Evolutionary conservation across 2,329 filamentous ascomycete species (phyloP), one percentile per base, ranked within the genome.

Genomic region (Harringtonia lauricola): DNA sequence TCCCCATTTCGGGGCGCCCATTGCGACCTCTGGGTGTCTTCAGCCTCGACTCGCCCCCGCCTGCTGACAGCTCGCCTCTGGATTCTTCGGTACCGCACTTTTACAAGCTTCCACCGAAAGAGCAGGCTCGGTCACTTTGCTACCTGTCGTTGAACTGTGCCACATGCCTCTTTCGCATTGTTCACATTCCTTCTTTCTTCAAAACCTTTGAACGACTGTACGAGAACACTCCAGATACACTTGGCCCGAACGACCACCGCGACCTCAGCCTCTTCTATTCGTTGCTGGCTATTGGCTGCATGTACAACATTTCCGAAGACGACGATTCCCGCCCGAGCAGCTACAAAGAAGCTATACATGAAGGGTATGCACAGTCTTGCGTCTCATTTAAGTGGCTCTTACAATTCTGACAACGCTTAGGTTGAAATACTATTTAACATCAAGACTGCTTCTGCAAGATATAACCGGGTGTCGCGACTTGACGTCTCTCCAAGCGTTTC

Each of bases 151-250:
- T 80, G 14, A 70, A 70, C 51, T 74, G 70, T 47, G 75, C 72
- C 9, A 79, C 74, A 2, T 74, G 72, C 47, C 61, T 80, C 2
- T 61, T 78, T 19, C 77, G 85, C 31, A 81, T 90, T 44, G 75
- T 94, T 6, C 88, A 95, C 56, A 70, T 84, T 40, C 89, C 89
- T 0, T 78, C 78, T 0, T 95, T 95, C 58, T 87, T 83, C 63
- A 72, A 76, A 46, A 79, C 77, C 54, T 73, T 95, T 49, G 81
- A 95, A 51, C 74, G 74, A 43, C 71, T 95, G 33, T 95, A 94
- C 60, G 76, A 83, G 50, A 78, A 70, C 19, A 69, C 83, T 1
- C 67, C 73, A 10, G 76, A 83, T 19, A 71, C 69, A 42, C 77
- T 78, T 51, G 72, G 70, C 8, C 73, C 76, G 42, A 76, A 80